Evolutionary conservation across 495 filamentous ascomycete genomes (phyloP), one percentile per base, ranked within the genome.

Genomic region (Daldinia caldariorum): DNA sequence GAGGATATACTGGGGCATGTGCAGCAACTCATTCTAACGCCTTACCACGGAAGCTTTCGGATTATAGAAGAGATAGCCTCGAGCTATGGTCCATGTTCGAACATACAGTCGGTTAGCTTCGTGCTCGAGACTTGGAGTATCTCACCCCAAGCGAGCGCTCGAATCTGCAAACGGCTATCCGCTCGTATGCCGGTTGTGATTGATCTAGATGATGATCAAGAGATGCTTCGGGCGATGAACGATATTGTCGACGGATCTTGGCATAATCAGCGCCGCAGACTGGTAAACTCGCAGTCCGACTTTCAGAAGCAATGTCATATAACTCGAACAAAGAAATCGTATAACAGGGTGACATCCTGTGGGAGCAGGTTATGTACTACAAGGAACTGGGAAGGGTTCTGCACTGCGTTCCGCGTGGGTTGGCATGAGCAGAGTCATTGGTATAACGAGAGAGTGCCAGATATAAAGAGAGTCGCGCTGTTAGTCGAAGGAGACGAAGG

Each of bases 71-170:
- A 47, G 0, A 47, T 47, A 47, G 18, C 43, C 20, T 20, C 9
- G 18, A 22, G 16, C 9, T 47, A 47, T 18, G 43, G 18, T 47
- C 43, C 43, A 6, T 47, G 43, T 47, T 47, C 16, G 43, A 22
- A 47, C 8, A 22, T 47, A 18, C 43, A 22, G 18, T 20, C 9
- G 43, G 43, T 47, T 26, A 14, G 29, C 29, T 31, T 53, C 49
- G 49, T 32, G 49, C 49, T 53, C 1, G 49, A 53, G 26, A 53
- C 49, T 14, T 53, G 29, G 49, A 53, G 29, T 16, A 53, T 53
- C 31, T 13, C 29, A 13, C 12, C 26, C 49, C 26, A 31, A 5
- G 49, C 22, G 49, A 53, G 49, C 26, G 13, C 49, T 7, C 31
- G 31, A 1, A 32, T 53, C 14, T 32, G 49, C 49, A 9, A 53